Evolutionary conservation across 352 stramenopile genomes (phyloP), one percentile per base, ranked within the genome.

Genomic region (Phytopythium helicoides): DNA sequence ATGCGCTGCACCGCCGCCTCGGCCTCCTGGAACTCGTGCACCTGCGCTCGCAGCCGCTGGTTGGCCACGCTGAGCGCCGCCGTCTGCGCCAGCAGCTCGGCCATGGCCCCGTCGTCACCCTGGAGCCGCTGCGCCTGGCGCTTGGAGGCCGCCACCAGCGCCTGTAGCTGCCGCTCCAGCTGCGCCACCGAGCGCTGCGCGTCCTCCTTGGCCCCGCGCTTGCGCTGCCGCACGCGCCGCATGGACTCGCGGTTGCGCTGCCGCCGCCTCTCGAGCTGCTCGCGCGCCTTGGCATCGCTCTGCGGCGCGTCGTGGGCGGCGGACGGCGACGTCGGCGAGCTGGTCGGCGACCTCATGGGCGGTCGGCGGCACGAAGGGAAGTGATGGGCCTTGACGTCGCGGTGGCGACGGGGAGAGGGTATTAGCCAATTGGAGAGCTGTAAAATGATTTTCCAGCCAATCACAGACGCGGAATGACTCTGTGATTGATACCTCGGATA

Each of bases 221-320:
- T 64, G 37, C 65, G 61, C 36, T 47, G 41, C 2, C 57, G 49
- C 25, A 59, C 65, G 25, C 62, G 65, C 8, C 58, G 65, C 65
- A 74, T 74, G 23, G 61, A 66, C 23, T 71, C 65, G 35, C 65
- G 53, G 25, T 74, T 74, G 33, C 61, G 61, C 47, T 57, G 57
- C 3, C 65, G 56, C 10, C 64, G 55, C 6, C 47, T 22, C 25
- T 72, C 62, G 2, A 49, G 23, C 42, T n/a, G 26, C 25, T 3
- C 40, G 5, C n/a, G n/a, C n/a, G n/a, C n/a, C n/a, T n/a, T n/a
- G n/a, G n/a, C n/a, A n/a, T n/a, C n/a, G n/a, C n/a, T n/a, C n/a
- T n/a, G n/a, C n/a, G n/a, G n/a, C n/a, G n/a, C n/a, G n/a, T n/a
- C n/a, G n/a, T n/a, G n/a, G n/a, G n/a, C n/a, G n/a, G n/a, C n/a